Conservation (phyloP, 2,329 filamentous ascomycete species). For the Fonsecaea pedrosoi region DNA sequence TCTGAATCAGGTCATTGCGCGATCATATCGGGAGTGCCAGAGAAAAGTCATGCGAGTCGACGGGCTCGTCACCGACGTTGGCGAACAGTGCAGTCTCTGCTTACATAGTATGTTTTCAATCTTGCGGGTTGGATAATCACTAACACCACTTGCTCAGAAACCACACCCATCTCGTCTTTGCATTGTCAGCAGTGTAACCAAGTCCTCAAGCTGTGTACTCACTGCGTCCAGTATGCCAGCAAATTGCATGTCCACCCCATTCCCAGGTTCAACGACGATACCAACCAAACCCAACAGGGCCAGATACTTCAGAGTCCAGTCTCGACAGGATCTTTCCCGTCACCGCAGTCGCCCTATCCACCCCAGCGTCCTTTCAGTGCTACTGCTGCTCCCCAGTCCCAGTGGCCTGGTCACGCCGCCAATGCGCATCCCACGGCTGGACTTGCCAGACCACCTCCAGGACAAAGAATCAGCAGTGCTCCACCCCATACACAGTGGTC, state of each 20-base stretch:
- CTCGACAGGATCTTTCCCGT: not conserved
- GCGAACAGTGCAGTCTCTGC: constrained; percentile 4
- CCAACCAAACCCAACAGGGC: not conserved
- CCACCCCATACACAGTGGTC: not conserved
- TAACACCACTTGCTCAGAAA: not conserved
- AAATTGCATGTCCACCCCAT: constrained; percentile 3
- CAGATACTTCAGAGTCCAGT: not conserved
- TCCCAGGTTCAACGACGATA: not conserved
- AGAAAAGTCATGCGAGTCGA: not conserved
- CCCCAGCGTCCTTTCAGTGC: not conserved
- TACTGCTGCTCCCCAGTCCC: not conserved
- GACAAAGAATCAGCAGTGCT: not conserved
- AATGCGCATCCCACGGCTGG: not conserved
- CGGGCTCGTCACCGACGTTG: not conserved
- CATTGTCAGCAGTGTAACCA: constrained; percentile 5
- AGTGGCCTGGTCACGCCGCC: not conserved
- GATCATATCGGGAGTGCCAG: not conserved
- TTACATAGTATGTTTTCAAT: not conserved
- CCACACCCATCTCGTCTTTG: not conserved
- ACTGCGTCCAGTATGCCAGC: not conserved
- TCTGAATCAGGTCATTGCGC: not conserved
- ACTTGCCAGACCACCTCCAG: not conserved
- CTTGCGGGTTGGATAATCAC: not conserved
- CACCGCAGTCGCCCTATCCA: not conserved
- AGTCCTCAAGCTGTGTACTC: not conserved